Evolutionary conservation across 192 early-diverging fungal genomes (phyloP), one percentile per base, ranked within the genome.

Genomic region (Umbelopsis ramanniana): DNA sequence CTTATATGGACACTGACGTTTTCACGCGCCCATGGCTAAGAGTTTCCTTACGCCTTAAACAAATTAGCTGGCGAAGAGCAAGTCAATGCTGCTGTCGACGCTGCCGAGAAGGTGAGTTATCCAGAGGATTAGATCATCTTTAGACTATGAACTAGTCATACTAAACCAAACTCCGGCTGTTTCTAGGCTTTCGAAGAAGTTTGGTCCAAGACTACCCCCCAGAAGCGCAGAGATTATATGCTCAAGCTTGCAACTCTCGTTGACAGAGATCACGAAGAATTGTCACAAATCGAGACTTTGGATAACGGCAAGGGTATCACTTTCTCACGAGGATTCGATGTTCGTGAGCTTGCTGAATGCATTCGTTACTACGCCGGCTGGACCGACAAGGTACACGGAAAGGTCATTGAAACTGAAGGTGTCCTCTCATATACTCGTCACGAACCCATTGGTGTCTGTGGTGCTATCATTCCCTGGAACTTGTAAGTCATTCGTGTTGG

Each of bases 391-490:
- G 75, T 89, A 12, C 79, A 86, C 50, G 85, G 82, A 50, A 81
- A 88, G 70, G 79, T 74, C 29, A 82, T 82, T 68, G 78, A 81
- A 2, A 83, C 87, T 19, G 76, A 81, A 50, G 80, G 74, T n/a
- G 74, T 78, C 5, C 72, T 84, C 52, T 88, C 82, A 4, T 91
- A 85, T 52, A 86, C 84, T 2, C 80, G 88, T 45, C 77, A 82
- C 21, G 83, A 90, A 75, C 89, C 91, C 5, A 81, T 87, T 26
- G 94, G 94, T 52, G 89, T 93, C 26, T 87, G 85, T 70, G 93
- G 85, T 26, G 77, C 91, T 33, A 93, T 95, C 60, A 93, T 91
- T n/a, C 91, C 93, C 11, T 93, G 90, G 83, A 93, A 90, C 73
- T 88, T 89, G 57, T 63, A 63, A 37, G 57, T 46, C 12, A 6